phyloP scores from a whole-genome alignment of 805 yeast genomes.

The Jamesozyma jinghongensis region DNA sequence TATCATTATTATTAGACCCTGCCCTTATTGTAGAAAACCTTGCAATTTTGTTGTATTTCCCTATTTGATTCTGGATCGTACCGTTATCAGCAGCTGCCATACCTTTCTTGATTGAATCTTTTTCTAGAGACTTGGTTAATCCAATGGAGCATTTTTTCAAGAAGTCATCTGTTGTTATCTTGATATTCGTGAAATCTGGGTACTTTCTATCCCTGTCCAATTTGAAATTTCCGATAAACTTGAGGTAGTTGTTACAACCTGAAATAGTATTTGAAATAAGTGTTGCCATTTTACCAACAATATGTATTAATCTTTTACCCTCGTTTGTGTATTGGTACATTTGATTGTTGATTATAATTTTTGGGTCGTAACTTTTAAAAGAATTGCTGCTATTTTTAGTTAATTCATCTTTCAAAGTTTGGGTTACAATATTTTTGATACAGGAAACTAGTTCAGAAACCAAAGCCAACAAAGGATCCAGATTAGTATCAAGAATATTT shows the following conservation, averaged over 20 bases:
- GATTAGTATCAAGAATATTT: slow-evolving; percentile 31
- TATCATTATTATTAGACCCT: slow-evolving; percentile 1
- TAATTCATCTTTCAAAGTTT: slow-evolving; percentile 36
- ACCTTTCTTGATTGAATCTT: slow-evolving; percentile 19
- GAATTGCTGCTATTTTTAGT: slow-evolving; percentile 10
- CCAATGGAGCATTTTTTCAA: slow-evolving; percentile 54
- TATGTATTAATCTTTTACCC: slow-evolving; percentile 54
- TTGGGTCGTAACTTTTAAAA: slow-evolving; percentile 9
- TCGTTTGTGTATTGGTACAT: slow-evolving; percentile 52
- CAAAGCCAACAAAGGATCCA: slow-evolving; percentile 50
- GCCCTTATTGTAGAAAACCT: slow-evolving; percentile 24
- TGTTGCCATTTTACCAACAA: slow-evolving; percentile 52
- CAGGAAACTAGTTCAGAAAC: slow-evolving; percentile 58
- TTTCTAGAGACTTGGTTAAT: slow-evolving; percentile 36
- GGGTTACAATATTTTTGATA: slow-evolving; percentile 53
- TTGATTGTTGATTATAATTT: slow-evolving; percentile 13
- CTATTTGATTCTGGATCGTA: neutral
- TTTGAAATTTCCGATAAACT: slow-evolving; percentile 57
- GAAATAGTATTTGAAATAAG: slow-evolving; percentile 41
- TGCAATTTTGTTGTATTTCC: slow-evolving; percentile 10
- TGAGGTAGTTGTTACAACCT: slow-evolving; percentile 43
- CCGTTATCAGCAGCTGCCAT: neutral
- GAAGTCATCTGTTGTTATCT: slow-evolving; percentile 51
- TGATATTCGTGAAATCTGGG: slow-evolving; percentile 52
- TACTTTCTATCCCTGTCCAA: slow-evolving; percentile 51